Evolutionary conservation across 169 alveolate species (phyloP), one percentile per base, ranked within the genome.

Genomic region (Cryptosporidium muris): DNA sequence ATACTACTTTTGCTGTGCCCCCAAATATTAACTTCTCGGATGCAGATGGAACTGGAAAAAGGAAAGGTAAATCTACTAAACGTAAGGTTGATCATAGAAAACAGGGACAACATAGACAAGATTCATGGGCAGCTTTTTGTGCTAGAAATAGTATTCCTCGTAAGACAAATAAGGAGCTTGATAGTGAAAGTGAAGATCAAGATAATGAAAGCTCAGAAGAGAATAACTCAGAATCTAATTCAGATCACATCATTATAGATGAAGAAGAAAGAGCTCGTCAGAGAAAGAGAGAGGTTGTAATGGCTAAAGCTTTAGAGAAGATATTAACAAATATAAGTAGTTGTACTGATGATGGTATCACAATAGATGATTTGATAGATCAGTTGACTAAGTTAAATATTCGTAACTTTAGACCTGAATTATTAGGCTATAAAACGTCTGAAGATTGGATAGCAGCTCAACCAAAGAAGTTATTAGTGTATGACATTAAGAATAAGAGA

Each of bases 111-210:
- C 85, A 66, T 4, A 51, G 47, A n/a, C 74, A 74, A 42, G 60
- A 58, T 16, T 74, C 85, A 1, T 74, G 85, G 85, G 85, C 85
- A 40, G 85, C 85, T 45, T 74, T 74, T 58, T 74, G 85, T 38
- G 63, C 74, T 7, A 74, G 85, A 74, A 74, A 74, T 60, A 68
- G 60, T 42, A 74, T 74, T 5, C 63, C 85, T 1, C 54, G 85
- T 14, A 58, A 56, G n/a, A 48, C 81, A 48, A 45, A 12, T 2
- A 4, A 45, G 51, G 81, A 51, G 5, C 37, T 8, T 36, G 64
- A 49, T 65, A 25, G 38, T 1, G 45, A 67, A 67, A 38, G 9
- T 53, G 81, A 65, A 25, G 25, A 38, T 53, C n/a, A 25, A 11
- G 12, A 51, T 8, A 42, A 16, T 60, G 9, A 37, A 0, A 54